A percentile compares a stretch with the other conserved stretches of the same genome.
phyloP scores from a whole-genome alignment of 2,329 filamentous ascomycete species.

The Xylaria hypoxylon region DNA sequence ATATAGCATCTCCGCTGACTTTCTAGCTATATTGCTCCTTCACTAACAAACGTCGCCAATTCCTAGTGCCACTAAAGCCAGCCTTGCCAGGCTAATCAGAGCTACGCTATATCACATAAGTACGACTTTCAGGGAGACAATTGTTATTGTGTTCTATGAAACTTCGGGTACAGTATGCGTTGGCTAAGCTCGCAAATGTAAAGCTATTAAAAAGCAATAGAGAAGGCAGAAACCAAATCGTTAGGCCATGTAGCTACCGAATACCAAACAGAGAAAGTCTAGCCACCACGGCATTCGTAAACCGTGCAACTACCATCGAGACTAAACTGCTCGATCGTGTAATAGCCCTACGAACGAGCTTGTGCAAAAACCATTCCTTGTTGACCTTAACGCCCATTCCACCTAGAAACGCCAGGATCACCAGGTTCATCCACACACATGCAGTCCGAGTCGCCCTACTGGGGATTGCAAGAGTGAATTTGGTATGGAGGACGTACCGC shows the following conservation, averaged over 20 bases:
- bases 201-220: conserved; percentile 27
- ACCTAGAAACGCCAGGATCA: conserved; percentile 24
- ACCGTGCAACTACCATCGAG: not conserved
- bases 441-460: not conserved
- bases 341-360: conserved; percentile 7
- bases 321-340: not conserved
- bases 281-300: not conserved
- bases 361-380: conserved; percentile 10
- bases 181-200: not conserved
- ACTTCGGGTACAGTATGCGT: not conserved
- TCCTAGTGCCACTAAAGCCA: not conserved
- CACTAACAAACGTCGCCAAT: not conserved
- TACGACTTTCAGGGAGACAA: not conserved
- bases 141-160: conserved; percentile 10
- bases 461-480: conserved; percentile 2
- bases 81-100: not conserved
- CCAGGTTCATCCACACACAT: not conserved
- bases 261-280: conserved; percentile 9
- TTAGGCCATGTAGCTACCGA: conserved; percentile 5
- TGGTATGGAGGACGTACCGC: not conserved
- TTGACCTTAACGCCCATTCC: conserved; percentile 16
- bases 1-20: too few species aligned
- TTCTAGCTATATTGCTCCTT: too few species aligned
- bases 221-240: conserved; percentile 25
- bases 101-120: not conserved